Conservation (phyloP, 176 grass and related monocot genomes). For the Pharus latifolius region DNA sequence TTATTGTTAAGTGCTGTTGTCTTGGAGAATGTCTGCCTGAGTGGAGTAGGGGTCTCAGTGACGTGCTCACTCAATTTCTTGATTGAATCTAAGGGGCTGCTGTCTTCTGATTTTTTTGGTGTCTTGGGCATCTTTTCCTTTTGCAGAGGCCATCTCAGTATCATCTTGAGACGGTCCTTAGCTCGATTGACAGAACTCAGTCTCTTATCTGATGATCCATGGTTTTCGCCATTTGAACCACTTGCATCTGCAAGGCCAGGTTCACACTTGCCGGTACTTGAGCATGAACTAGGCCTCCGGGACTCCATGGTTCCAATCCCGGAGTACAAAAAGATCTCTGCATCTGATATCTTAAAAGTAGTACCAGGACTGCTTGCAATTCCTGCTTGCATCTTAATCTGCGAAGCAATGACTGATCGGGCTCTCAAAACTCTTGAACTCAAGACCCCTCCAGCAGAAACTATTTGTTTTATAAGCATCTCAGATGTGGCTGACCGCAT, state of each 20-base stretch:
- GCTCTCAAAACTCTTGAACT: slow-evolving; percentile 45
- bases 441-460: slow-evolving; percentile 68
- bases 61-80: slow-evolving; percentile 34
- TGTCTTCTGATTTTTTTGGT: slow-evolving; percentile 29
- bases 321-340: slow-evolving; percentile 73
- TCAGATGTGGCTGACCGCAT: slow-evolving; percentile 59
- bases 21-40: slow-evolving; percentile 61
- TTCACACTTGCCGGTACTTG: slow-evolving; percentile 65
- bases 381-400: slow-evolving; percentile 65
- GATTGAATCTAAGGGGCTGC: slow-evolving; percentile 47
- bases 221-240: slow-evolving; percentile 11
- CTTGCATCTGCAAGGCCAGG: neutral
- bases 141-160: slow-evolving; percentile 66
- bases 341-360: slow-evolving; percentile 71
- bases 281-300: slow-evolving; percentile 61
- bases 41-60: slow-evolving; percentile 49
- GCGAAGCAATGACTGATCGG: slow-evolving; percentile 49
- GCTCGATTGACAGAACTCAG: slow-evolving; percentile 52
- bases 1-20: slow-evolving; percentile 53
- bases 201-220: slow-evolving; percentile 45
- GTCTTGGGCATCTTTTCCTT: slow-evolving; percentile 53
- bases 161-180: slow-evolving; percentile 67
- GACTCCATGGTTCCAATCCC: slow-evolving; percentile 28
- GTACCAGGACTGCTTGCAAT: slow-evolving; percentile 65
- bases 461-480: slow-evolving; percentile 66